These are phyloP conservation scores for Rhodotorula kratochvilovae DNA, from an alignment of 768 basidiomycete genomes.

Conservation along the genomic window DNA sequence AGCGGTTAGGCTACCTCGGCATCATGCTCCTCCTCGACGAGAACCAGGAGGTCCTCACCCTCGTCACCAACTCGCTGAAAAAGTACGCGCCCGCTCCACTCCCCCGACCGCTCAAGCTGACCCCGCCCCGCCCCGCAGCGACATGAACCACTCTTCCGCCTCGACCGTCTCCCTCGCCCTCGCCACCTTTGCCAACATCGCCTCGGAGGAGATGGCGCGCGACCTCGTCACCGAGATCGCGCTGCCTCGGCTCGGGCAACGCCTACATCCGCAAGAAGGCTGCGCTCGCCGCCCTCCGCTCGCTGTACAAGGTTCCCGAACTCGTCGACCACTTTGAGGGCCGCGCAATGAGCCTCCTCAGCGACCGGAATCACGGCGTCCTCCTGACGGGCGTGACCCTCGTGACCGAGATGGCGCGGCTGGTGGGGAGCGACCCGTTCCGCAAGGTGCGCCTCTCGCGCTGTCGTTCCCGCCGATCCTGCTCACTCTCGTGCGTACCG, in stretches of 20 bases:
- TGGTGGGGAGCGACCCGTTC: slow-evolving; percentile 76
- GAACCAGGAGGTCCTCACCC: slow-evolving; percentile 91
- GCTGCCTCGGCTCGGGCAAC: slow-evolving; percentile 91
- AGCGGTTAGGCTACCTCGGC: slow-evolving; percentile 89
- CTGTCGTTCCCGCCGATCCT: not conserved
- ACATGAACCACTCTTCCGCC: slow-evolving; percentile 99
- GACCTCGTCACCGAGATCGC: slow-evolving; percentile 97
- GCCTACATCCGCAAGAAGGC: slow-evolving; percentile 99
- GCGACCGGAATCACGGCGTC: slow-evolving; percentile 95
- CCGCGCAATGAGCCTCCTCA: slow-evolving; percentile 83
- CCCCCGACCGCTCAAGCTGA: not conserved
- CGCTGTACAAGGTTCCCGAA: slow-evolving; percentile 94
- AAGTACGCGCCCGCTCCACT: slow-evolving; percentile 58
- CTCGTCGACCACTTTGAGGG: slow-evolving; percentile 83
- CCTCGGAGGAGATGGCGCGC: slow-evolving; percentile 98
- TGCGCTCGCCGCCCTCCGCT: slow-evolving; percentile 85
- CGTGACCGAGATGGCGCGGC: slow-evolving; percentile 86
- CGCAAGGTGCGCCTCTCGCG: slow-evolving; percentile 62
- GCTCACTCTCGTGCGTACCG: too few species aligned
- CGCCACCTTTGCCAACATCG: slow-evolving; percentile 97
- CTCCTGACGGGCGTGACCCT: slow-evolving; percentile 89
- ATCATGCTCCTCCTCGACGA: slow-evolving; percentile 97
- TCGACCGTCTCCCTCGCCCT: slow-evolving; percentile 95
- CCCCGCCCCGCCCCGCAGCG: slow-evolving; percentile 57
- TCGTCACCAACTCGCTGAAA: slow-evolving; percentile 97